Conservation (phyloP, 1,284 basidiomycete species). For the Cystobasidiaceae sp. region DNA sequence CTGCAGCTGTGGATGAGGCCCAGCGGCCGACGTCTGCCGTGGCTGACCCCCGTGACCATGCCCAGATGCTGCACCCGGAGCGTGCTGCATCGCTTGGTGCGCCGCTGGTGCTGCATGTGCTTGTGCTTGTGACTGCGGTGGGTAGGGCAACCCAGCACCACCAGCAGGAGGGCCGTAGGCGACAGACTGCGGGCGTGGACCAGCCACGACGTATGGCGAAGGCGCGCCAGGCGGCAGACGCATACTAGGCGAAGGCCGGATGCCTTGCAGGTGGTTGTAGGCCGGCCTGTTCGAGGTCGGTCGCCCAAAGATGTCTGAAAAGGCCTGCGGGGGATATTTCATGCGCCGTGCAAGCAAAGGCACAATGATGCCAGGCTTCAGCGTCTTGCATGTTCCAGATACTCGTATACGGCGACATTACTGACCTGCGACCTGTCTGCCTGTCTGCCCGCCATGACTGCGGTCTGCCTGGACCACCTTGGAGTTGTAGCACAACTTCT, state of each 20-base stretch:
- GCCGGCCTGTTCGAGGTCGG: slow-evolving; percentile 9
- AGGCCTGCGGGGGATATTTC: not conserved
- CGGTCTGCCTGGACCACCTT: not conserved
- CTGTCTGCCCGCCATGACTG: slow-evolving; percentile 6
- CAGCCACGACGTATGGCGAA: not conserved
- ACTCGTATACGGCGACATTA: too few relatives aligned
- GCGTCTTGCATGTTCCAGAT: too few relatives aligned
- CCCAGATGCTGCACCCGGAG: too few relatives aligned
- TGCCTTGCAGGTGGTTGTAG: slow-evolving; percentile 10
- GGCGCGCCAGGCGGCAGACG: not conserved
- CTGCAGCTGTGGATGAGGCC: not conserved
- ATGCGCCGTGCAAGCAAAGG: not conserved
- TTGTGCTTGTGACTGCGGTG: not conserved
- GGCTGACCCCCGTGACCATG: not conserved
- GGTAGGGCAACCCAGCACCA: not conserved
- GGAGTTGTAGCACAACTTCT: too few relatives aligned
- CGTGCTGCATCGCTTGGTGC: not conserved
- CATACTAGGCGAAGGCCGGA: not conserved
- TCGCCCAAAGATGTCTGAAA: slow-evolving; percentile 25
- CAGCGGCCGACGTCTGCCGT: too few relatives aligned
- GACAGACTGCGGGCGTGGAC: not conserved
- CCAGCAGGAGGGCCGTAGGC: not conserved
- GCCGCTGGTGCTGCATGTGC: not conserved
- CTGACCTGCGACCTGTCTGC: slow-evolving; percentile 24
- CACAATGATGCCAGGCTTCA: too few relatives aligned